A percentile compares a stretch with the other conserved stretches of the same genome.
phyloP scores from a whole-genome alignment of 1,139 yeast species.

The Pichia terricola region DNA sequence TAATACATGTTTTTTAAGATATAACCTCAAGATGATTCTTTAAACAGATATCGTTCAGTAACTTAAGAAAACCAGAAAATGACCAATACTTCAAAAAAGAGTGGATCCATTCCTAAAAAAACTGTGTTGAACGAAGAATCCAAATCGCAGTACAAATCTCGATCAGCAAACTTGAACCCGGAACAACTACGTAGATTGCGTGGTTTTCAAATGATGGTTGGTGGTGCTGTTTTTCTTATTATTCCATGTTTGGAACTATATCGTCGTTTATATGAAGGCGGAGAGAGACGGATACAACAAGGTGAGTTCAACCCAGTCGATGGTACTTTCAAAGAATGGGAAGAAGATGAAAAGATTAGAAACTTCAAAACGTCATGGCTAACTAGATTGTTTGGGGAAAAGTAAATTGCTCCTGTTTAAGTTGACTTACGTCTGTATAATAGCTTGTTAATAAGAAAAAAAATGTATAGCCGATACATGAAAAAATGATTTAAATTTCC shows the following conservation, averaged over 20 bases:
- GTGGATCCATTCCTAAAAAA: not conserved
- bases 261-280: conserved; percentile 31
- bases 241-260: conserved; percentile 30
- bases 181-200: conserved; percentile 15
- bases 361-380: conserved; percentile 30
- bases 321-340: conserved; percentile 36
- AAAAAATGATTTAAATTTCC: too few relatives aligned
- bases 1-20: too few relatives aligned
- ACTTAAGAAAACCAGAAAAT: too few relatives aligned
- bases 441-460: too few relatives aligned
- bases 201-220: conserved; percentile 30
- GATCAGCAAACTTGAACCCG: conserved; percentile 12
- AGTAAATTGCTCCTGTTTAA: conserved; percentile 10
- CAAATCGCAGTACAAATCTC: conserved; percentile 9
- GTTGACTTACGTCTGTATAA: too few relatives aligned
- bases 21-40: too few relatives aligned
- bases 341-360: conserved; percentile 32
- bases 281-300: conserved; percentile 35
- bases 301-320: conserved; percentile 39
- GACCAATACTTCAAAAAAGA: too few relatives aligned
- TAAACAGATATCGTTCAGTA: too few relatives aligned
- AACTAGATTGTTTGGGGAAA: conserved; percentile 34
- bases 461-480: too few relatives aligned
- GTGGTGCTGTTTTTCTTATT: conserved; percentile 31
- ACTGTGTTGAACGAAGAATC: conserved; percentile 1